Conservation (phyloP, 495 filamentous ascomycete species). For the Acidomyces sp. region DNA sequence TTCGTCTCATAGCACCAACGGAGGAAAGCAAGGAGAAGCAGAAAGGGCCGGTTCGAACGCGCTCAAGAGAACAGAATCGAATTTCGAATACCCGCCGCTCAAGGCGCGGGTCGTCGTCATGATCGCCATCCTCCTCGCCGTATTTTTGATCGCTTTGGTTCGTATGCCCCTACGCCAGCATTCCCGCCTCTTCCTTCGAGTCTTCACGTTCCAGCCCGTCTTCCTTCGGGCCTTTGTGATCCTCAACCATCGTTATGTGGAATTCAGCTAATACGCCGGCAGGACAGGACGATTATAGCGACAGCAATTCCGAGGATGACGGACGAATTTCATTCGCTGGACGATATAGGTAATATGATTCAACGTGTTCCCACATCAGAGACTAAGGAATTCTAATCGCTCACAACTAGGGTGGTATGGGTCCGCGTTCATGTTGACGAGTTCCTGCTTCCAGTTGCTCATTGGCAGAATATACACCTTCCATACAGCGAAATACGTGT, state of each 20-base stretch:
- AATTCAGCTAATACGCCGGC: slow-evolving; percentile 1
- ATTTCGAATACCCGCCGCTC: neutral
- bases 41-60: too few species aligned
- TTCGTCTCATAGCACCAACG: too few species aligned
- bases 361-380: neutral
- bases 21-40: too few species aligned
- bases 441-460: slow-evolving; percentile 33
- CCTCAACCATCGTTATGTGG: too few species aligned
- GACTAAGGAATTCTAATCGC: neutral
- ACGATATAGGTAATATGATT: slow-evolving; percentile 22
- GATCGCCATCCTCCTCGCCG: slow-evolving; percentile 1
- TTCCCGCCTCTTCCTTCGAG: too few species aligned
- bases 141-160: slow-evolving; percentile 1
- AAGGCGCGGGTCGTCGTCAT: neutral
- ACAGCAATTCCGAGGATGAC: slow-evolving; percentile 21
- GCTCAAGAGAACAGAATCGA: too few species aligned
- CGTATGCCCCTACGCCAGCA: too few species aligned
- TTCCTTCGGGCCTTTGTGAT: too few species aligned
- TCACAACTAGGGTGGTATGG: slow-evolving; percentile 47
- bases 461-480: slow-evolving; percentile 34
- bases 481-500: slow-evolving; percentile 56
- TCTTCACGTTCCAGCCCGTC: too few species aligned
- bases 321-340: slow-evolving; percentile 20
- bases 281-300: slow-evolving; percentile 21
- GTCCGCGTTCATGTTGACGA: slow-evolving; percentile 56